These are phyloP conservation scores for Xeromyces bisporus DNA, from an alignment of 495 filamentous ascomycete species.

Conservation along the genomic window DNA sequence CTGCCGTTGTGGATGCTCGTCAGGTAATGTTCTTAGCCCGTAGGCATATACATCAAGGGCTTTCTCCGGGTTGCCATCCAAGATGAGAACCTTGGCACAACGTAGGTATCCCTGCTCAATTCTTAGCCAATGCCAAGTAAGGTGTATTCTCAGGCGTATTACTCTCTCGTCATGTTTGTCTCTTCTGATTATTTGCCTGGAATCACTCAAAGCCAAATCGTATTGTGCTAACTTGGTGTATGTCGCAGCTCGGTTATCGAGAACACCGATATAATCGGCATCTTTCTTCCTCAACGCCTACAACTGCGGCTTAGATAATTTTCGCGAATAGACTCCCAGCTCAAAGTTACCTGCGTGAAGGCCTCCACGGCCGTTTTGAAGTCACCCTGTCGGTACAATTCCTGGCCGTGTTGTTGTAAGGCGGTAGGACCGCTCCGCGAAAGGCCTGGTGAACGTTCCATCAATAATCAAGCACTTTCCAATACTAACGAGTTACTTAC, in stretches of 20 bases:
- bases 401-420: constrained; percentile 21
- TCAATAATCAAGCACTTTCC: too few relatives aligned
- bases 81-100: constrained; percentile 41
- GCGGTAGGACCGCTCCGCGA: constrained; percentile 4
- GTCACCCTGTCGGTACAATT: constrained; percentile 23
- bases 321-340: neutral
- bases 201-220: constrained; percentile 39
- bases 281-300: constrained; percentile 21
- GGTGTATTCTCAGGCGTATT: constrained; percentile 3
- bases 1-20: constrained; percentile 24
- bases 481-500: too few relatives aligned
- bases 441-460: constrained; percentile 4
- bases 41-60: constrained; percentile 46
- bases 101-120: constrained; percentile 42
- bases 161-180: constrained; percentile 32
- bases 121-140: neutral
- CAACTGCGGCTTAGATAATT: constrained; percentile 1
- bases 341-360: constrained; percentile 23
- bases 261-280: constrained; percentile 21
- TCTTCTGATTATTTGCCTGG: constrained; percentile 39
- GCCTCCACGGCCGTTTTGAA: constrained; percentile 24
- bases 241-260: constrained; percentile 45
- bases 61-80: constrained; percentile 33
- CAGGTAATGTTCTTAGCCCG: constrained; percentile 33
- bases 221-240: constrained; percentile 40